Evolutionary conservation across 192 early-diverging fungal genomes (phyloP), one percentile per base, ranked within the genome.

Genomic region (Spizellomyces punctatus): DNA sequence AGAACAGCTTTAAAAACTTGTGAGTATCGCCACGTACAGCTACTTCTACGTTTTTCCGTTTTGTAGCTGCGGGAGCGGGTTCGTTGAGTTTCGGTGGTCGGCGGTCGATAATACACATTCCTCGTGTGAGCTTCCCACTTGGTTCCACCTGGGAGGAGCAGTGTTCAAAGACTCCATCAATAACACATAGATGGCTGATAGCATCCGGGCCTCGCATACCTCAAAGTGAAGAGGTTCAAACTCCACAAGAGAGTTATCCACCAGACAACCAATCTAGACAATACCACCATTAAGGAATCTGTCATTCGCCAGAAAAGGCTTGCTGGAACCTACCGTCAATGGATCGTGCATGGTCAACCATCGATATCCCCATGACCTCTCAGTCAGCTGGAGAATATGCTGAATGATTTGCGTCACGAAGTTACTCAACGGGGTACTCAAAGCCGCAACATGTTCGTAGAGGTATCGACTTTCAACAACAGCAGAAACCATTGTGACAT

Each of bases 301-400:
- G 0, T 36, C 27, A 36, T 36, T 36, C 27, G 27, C 50, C 50
- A n/a, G 17, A 19, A n/a, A 54, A n/a, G 14, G 17, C 50, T n/a
- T 0, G 50, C 17, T 12, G 14, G 17, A 54, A 9, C 58, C 16
- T 46, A 70, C 68, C 21, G 71, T 72, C 6, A 72, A 36, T 4
- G 71, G 71, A 45, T 72, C 71, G 54, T 72, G 71, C 63, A 72
- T 63, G 41, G 63, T 64, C 62, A 72, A 44, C 46, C 36, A 64
- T 16, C 62, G n/a, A 63, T 16, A 58, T 21, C 71, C 71, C 63
- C 61, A 64, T 43, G 21, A n/a, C n/a, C 62, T 8, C 27, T 72
- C 63, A 36, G 62, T 64, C 12, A 72, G 63, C 52, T 64, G 62
- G 7, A 72, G 71, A 19, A 72, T 63, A n/a, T 65, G 47, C n/a